Conservation (phyloP, 2,329 filamentous ascomycete genomes). For the Calonectria pauciramosa region DNA sequence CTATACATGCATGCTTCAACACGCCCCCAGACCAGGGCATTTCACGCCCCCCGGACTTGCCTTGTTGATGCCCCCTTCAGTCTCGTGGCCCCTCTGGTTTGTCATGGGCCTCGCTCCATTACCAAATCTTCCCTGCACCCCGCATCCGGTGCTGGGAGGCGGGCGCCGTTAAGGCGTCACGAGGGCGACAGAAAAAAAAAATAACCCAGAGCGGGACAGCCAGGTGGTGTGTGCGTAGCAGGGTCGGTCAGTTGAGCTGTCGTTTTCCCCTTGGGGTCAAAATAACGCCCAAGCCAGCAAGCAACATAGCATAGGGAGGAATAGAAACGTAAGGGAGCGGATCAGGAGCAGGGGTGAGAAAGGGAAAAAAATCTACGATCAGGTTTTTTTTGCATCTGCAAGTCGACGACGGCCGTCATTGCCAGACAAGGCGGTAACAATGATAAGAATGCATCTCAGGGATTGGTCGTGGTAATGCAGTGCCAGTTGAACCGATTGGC, state of each 20-base stretch:
- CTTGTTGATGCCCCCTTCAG: conserved; percentile 19
- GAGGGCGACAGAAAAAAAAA: conserved; percentile 41
- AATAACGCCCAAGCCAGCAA: conserved; percentile 5
- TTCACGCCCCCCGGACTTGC: conserved; percentile 29
- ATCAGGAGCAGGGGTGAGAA: neutral
- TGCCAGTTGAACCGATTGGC: neutral
- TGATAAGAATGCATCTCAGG: neutral
- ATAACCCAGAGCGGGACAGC: conserved; percentile 25
- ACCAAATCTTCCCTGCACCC: conserved; percentile 47
- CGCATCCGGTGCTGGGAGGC: conserved; percentile 44
- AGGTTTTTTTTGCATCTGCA: neutral
- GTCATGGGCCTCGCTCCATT: conserved; percentile 43
- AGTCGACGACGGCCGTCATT: neutral
- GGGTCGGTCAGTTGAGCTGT: conserved; percentile 20
- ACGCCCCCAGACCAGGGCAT: conserved; percentile 25
- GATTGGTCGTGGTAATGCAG: neutral
- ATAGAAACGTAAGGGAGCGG: conserved; percentile 17
- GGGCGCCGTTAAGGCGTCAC: conserved; percentile 43
- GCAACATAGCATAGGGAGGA: neutral
- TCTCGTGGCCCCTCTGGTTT: conserved; percentile 46
- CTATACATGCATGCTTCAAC: conserved; percentile 10
- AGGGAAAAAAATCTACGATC: neutral
- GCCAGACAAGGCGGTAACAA: neutral
- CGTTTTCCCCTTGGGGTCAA: conserved; percentile 9
- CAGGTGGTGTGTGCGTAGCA: conserved; percentile 21